These are phyloP conservation scores for Coemansia sp. DNA, from an alignment of 192 early-diverging fungal species.

Conservation along the genomic window DNA sequence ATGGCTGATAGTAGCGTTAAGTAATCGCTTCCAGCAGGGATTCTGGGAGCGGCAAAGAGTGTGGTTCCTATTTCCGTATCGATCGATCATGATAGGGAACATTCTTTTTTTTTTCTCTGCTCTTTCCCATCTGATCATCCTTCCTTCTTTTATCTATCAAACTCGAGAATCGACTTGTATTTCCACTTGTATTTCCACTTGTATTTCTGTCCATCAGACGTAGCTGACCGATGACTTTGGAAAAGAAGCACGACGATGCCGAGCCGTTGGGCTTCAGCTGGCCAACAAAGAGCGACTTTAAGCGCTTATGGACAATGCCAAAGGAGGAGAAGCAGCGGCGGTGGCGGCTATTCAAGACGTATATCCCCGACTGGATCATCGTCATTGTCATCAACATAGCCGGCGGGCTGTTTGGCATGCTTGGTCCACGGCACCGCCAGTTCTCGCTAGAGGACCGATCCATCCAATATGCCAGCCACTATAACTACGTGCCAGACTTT, in stretches of 20 bases:
- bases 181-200: too few relatives aligned
- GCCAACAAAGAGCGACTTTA: slow-evolving; percentile 23
- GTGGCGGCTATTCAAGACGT: slow-evolving; percentile 35
- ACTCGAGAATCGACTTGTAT: too few relatives aligned
- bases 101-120: too few relatives aligned
- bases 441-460: slow-evolving; percentile 70
- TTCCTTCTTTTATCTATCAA: too few relatives aligned
- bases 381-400: slow-evolving; percentile 60
- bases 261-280: slow-evolving; percentile 9
- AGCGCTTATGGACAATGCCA: slow-evolving; percentile 17
- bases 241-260: neutral
- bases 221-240: neutral
- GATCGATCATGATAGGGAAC: too few relatives aligned
- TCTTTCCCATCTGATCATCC: too few relatives aligned
- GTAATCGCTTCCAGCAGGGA: too few relatives aligned
- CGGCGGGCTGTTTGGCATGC: slow-evolving; percentile 60
- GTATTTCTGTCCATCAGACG: too few relatives aligned
- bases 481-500: slow-evolving; percentile 43
- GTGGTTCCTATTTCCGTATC: too few relatives aligned
- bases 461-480: slow-evolving; percentile 63
- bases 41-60: too few relatives aligned
- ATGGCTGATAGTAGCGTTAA: too few relatives aligned
- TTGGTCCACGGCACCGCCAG: slow-evolving; percentile 66
- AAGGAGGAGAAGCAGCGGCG: slow-evolving; percentile 32
- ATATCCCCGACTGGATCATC: slow-evolving; percentile 59